Percentiles rank a stretch among this genome's conserved stretches.
Conservation (phyloP, 2,329 filamentous ascomycete genomes). For the Colletotrichum ledebouriae region DNA sequence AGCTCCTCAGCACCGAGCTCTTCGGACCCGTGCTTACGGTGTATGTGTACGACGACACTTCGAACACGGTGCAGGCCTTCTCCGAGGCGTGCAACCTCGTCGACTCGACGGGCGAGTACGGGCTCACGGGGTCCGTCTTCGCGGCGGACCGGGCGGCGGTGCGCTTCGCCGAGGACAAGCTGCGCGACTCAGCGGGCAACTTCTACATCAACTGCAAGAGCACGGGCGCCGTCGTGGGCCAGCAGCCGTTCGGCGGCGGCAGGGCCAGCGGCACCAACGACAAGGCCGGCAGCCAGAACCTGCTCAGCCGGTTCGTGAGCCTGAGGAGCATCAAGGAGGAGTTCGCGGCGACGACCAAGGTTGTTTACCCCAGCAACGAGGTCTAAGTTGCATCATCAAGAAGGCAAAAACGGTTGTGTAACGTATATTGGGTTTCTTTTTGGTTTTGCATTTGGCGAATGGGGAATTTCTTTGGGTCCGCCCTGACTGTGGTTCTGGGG, state of each 20-base stretch:
- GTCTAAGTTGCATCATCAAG: slow-evolving; percentile 52
- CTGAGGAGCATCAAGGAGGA: slow-evolving; percentile 81
- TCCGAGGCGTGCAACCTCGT: slow-evolving; percentile 71
- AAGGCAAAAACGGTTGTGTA: not conserved
- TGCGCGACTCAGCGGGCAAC: slow-evolving; percentile 82
- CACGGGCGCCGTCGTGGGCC: slow-evolving; percentile 79
- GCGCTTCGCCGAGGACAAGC: slow-evolving; percentile 76
- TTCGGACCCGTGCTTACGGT: slow-evolving; percentile 84
- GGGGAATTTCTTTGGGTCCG: slow-evolving; percentile 15
- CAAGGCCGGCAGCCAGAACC: slow-evolving; percentile 76
- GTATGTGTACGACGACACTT: slow-evolving; percentile 82
- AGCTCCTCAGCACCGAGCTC: slow-evolving; percentile 81
- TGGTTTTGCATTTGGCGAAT: slow-evolving; percentile 3
- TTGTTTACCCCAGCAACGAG: slow-evolving; percentile 81
- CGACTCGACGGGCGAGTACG: slow-evolving; percentile 81
- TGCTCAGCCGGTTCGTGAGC: slow-evolving; percentile 76
- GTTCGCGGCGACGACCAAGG: slow-evolving; percentile 73
- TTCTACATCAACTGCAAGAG: slow-evolving; percentile 91
- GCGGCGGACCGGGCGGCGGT: slow-evolving; percentile 76
- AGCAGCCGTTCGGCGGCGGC: slow-evolving; percentile 79
- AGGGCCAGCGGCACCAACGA: slow-evolving; percentile 79
- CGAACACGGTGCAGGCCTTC: slow-evolving; percentile 67
- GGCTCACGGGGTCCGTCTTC: slow-evolving; percentile 82
- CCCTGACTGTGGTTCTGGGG: not conserved
- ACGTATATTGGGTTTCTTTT: slow-evolving; percentile 5